Percentiles rank a stretch among this genome's conserved stretches.
These are phyloP conservation scores for Talaromyces sp. DNA, from an alignment of 2,329 filamentous ascomycete species.

Conservation along the genomic window DNA sequence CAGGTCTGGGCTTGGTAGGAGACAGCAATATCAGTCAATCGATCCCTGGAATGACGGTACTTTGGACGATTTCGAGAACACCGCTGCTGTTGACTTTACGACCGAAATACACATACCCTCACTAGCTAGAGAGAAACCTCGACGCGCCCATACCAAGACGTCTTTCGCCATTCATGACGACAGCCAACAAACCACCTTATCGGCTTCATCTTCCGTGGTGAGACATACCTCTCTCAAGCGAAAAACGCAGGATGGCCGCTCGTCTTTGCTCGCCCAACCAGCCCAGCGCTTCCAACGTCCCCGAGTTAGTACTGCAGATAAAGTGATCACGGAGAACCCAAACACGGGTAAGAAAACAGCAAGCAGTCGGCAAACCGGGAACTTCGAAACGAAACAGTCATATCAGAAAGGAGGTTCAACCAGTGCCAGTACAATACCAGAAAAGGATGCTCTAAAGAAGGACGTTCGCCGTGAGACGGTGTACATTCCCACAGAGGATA, in stretches of 20 bases:
- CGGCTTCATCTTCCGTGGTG: not conserved
- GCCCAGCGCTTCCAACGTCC: slow-evolving; percentile 33
- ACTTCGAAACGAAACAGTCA: slow-evolving; percentile 3
- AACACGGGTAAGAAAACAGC: slow-evolving; percentile 5
- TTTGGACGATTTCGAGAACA: slow-evolving; percentile 24
- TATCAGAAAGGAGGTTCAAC: slow-evolving; percentile 11
- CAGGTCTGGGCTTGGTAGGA: slow-evolving; percentile 13
- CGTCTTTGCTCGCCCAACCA: slow-evolving; percentile 34
- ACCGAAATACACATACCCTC: slow-evolving; percentile 29
- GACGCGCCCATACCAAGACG: slow-evolving; percentile 20
- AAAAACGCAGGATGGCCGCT: slow-evolving; percentile 17
- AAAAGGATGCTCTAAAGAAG: slow-evolving; percentile 21
- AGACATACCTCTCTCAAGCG: slow-evolving; percentile 13
- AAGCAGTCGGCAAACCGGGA: not conserved
- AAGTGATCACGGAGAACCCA: slow-evolving; percentile 13
- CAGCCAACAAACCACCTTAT: slow-evolving; percentile 12
- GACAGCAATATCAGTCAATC: slow-evolving; percentile 16
- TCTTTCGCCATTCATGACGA: slow-evolving; percentile 38
- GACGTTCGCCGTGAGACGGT: slow-evolving; percentile 32
- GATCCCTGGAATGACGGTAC: slow-evolving; percentile 21
- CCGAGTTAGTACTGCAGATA: slow-evolving; percentile 22
- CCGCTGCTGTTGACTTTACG: slow-evolving; percentile 35
- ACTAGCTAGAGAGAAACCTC: slow-evolving; percentile 23
- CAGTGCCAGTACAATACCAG: not conserved
- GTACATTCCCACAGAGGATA: slow-evolving; percentile 39